These are phyloP conservation scores for Meredithiella fracta DNA, from an alignment of 2,329 filamentous ascomycete genomes.

Conservation along the genomic window DNA sequence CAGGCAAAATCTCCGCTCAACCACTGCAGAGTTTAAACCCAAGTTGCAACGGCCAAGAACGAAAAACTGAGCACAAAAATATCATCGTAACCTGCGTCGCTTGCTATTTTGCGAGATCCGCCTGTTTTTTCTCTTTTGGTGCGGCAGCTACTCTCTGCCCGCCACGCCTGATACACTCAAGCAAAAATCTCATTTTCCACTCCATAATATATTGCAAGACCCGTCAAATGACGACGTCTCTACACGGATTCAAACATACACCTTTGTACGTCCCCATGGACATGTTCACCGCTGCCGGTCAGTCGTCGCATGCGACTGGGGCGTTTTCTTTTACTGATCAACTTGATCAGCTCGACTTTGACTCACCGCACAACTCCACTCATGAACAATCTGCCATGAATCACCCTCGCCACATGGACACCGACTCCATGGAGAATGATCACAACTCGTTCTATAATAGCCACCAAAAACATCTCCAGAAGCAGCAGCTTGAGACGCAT, in stretches of 20 bases:
- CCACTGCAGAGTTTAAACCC: not conserved
- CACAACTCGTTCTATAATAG: slow-evolving; percentile 10
- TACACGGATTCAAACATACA: slow-evolving; percentile 8
- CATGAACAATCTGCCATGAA: slow-evolving; percentile 17
- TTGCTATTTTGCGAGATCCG: not conserved
- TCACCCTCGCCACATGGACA: not conserved
- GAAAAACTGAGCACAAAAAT: not conserved
- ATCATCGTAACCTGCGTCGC: not conserved
- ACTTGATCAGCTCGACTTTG: slow-evolving; percentile 4
- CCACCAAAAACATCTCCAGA: slow-evolving; percentile 26
- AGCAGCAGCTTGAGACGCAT: slow-evolving; percentile 21
- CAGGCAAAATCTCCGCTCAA: not conserved
- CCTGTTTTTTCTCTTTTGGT: not conserved
- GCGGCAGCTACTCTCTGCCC: not conserved
- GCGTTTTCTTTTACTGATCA: slow-evolving; percentile 4
- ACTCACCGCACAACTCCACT: slow-evolving; percentile 4
- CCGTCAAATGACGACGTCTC: slow-evolving; percentile 8
- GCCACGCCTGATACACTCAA: not conserved
- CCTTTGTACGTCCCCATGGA: slow-evolving; percentile 12
- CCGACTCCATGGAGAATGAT: not conserved
- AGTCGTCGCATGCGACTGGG: slow-evolving; percentile 9
- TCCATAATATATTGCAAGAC: too few relatives aligned
- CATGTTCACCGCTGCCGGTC: slow-evolving; percentile 6
- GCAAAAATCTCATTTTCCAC: not conserved
- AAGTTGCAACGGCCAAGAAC: not conserved